Evolutionary conservation across 2,329 filamentous ascomycete genomes (phyloP), one percentile per base, ranked within the genome.

Genomic region (Fusarium siculi): DNA sequence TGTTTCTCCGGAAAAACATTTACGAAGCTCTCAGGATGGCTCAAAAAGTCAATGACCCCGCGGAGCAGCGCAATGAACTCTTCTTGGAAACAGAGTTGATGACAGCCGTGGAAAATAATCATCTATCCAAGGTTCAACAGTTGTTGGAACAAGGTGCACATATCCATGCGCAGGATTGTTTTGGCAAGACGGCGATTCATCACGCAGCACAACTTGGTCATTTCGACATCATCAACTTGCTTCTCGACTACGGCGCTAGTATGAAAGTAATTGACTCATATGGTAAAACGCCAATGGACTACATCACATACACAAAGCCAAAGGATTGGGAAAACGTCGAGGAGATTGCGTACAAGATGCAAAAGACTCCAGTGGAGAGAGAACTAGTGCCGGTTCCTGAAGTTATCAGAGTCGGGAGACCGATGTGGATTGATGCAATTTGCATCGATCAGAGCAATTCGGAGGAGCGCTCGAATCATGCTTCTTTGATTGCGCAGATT

Each of bases 401-500:
- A 0, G 15, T 34, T 0, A 2, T 66, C 1, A 9, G 40, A 4
- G 34, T 53, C 11, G 65, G 65, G 2, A 66, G 21, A 8, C 62
- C 53, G 5, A 47, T 68, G 7, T 68, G 65, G 65, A 66, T 68
- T 30, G 65, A 68, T 23, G 53, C 65, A 2, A 21, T 68, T 1
- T 68, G 62, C 25, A 25, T 60, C 15, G 9, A 66, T 12, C 62
- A 53, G 10, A 32, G 2, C 12, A 39, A 34, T 23, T 0, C 1
- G 0, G 10, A 25, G 2, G 65, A 66, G 11, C 30, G n/a, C 3
- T 11, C 4, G 4, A 53, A 5, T 7, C 46, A 47, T 18, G n/a
- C 11, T 10, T 16, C 42, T 7, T 18, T 54, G 3, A 53, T 60
- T 2, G 1, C 34, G 2, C 40, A 54, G 3, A 25, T 61, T 5